Percentiles rank a stretch among this genome's conserved stretches.
Evolutionary conservation across 1,284 basidiomycete genomes (phyloP).

Genomic region (Melampsora americana): DNA sequence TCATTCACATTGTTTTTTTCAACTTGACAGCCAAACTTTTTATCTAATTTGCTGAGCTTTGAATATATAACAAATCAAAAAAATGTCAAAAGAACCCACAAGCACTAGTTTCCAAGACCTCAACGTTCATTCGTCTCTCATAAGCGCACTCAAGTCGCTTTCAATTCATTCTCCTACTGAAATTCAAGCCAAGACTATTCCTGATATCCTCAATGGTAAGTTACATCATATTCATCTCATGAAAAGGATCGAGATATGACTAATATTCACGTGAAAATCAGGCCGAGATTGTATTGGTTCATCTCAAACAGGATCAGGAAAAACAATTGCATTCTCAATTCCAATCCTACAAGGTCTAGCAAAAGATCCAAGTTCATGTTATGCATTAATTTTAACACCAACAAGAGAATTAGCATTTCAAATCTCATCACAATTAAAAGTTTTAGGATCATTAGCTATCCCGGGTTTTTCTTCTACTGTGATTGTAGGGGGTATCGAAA

Average conservation of each 20-base stretch:
- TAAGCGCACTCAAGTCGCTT: too few species aligned
- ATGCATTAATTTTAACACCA: slow-evolving; percentile 86
- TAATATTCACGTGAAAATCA: slow-evolving; percentile 53
- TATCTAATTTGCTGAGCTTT: too few species aligned
- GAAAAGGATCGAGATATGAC: slow-evolving; percentile 32
- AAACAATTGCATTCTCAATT: slow-evolving; percentile 94
- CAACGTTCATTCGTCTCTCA: too few species aligned
- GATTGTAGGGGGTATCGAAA: slow-evolving; percentile 96
- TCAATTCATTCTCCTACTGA: slow-evolving; percentile 78
- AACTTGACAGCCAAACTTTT: too few species aligned
- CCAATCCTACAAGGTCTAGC: slow-evolving; percentile 88
- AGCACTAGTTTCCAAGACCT: too few species aligned
- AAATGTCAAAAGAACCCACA: slow-evolving; percentile 5
- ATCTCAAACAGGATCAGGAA: slow-evolving; percentile 95
- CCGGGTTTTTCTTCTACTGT: slow-evolving; percentile 70
- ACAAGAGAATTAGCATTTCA: slow-evolving; percentile 96
- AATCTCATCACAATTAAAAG: slow-evolving; percentile 91
- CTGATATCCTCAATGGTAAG: slow-evolving; percentile 75
- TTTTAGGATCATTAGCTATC: slow-evolving; percentile 76
- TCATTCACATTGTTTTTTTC: not conserved
- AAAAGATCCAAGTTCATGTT: slow-evolving; percentile 86
- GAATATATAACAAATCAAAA: not conserved
- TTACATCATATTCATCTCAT: slow-evolving; percentile 48
- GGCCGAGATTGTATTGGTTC: slow-evolving; percentile 92
- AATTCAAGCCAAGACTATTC: slow-evolving; percentile 85